phyloP scores from a whole-genome alignment of 208 protist species.

The Herpetomonas samuelpessoai region DNA sequence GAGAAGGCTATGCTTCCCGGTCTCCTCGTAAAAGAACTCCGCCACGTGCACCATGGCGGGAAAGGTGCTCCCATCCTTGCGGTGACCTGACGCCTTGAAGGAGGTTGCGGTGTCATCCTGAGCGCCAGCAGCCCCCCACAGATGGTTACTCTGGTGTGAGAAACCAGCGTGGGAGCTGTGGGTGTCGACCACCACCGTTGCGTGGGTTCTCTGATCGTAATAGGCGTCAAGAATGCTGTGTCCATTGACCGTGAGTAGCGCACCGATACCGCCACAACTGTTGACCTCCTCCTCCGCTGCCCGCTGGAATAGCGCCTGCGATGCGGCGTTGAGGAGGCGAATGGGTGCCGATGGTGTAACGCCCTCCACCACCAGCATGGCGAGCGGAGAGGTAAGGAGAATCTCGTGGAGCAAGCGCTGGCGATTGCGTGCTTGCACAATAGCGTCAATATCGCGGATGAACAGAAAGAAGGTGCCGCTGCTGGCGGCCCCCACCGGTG shows the following conservation, averaged over 20 bases:
- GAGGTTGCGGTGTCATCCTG: background rate
- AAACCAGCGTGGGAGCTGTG: too few species aligned
- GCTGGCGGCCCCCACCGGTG: too few species aligned
- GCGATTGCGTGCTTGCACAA: constrained; percentile 1
- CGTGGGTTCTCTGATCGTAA: too few species aligned
- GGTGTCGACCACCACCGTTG: too few species aligned
- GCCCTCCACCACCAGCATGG: background rate
- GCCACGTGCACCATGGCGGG: background rate
- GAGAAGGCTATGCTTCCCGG: background rate
- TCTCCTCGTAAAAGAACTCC: constrained; percentile 5
- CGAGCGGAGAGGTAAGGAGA: constrained; percentile 2
- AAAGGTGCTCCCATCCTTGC: background rate
- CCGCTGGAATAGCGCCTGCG: background rate
- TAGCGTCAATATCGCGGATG: constrained; percentile 14
- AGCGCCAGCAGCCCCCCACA: too few species aligned
- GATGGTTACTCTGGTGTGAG: too few species aligned
- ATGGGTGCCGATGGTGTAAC: background rate
- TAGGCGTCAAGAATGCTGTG: too few species aligned
- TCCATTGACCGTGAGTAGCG: too few species aligned
- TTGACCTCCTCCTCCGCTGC: background rate
- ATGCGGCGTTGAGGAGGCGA: background rate
- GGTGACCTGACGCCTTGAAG: background rate
- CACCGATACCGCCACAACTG: too few species aligned
- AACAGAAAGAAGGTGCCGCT: constrained; percentile 8
- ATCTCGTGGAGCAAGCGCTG: constrained; percentile 1